These are phyloP conservation scores for Malassezia sympodialis DNA, from an alignment of 1,284 basidiomycete genomes.

Conservation along the genomic window DNA sequence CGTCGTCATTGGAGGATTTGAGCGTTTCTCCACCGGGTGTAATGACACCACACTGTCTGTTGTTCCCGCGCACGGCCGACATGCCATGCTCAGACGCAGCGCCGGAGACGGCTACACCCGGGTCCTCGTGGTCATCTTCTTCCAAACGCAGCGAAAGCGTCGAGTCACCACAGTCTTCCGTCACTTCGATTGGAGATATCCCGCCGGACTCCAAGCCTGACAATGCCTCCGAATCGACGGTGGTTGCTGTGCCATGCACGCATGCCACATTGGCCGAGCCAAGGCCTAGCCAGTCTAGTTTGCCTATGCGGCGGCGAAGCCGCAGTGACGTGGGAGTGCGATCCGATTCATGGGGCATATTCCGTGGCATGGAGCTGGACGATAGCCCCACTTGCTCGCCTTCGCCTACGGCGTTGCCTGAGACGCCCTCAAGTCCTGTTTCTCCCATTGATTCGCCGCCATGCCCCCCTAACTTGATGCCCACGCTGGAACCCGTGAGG, in stretches of 20 bases:
- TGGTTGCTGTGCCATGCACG: background rate
- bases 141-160: slow-evolving; percentile 5
- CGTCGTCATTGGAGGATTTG: background rate
- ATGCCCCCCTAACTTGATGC: background rate
- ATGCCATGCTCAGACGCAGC: background rate
- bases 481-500: background rate
- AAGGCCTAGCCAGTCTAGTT: background rate
- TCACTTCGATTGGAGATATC: background rate
- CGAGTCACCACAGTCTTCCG: background rate
- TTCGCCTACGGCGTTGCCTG: background rate
- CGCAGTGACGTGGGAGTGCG: slow-evolving; percentile 6
- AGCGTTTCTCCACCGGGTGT: background rate
- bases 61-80: slow-evolving; percentile 4
- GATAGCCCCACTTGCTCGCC: background rate
- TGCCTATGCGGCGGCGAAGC: background rate
- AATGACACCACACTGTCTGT: slow-evolving; percentile 5
- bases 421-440: background rate
- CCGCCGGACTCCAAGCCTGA: background rate
- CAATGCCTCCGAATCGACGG: background rate
- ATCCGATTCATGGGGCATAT: background rate
- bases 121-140: slow-evolving; percentile 13
- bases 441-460: background rate
- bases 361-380: background rate
- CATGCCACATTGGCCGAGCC: background rate
- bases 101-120: background rate